Base-by-base conservation (phyloP, 2,329 filamentous ascomycete genomes). In the Botrytis porri region DNA sequence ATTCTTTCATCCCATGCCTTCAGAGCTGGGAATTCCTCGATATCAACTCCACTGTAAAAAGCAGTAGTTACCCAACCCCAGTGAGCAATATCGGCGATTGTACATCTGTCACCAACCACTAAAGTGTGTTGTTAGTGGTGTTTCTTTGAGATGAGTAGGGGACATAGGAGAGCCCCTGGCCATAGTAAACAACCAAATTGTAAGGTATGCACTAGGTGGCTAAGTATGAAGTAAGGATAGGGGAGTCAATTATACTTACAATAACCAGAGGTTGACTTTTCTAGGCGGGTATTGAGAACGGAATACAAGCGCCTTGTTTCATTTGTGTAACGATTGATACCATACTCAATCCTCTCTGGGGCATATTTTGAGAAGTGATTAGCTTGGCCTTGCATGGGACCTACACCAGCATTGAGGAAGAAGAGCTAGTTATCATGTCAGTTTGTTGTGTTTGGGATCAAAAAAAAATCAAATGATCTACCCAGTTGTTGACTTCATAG, bases 291-390 rank as follows among this genome's bases (percentile, higher is more conserved):
- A 79, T 97, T 90, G 74, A 97, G 84, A 32, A 94, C 91, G 69
- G 89, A 86, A 83, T 96, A 97, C 2, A 97, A 85, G 22, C 94
- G 90, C n/a, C 91, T 87, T 0, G 92, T 93, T 84, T 97, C 94
- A 80, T 93, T 96, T 80, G 86, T 84, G 83, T 97, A 97, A 65
- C 94, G 88, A 79, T 93, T 89, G 72, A 97, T 89, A 75, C 92
- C 93, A 81, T 97, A 97, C 79, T 90, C 85, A 78, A 97, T 95
- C 81, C 88, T 89, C 81, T 95, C 92, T 0, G 93, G 92, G 1
- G 94, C 93, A 79, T 97, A 97, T 72, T 93, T 88, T 65, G 84
- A 85, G 83, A 97, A 97, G 83, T 97, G 93, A 82, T 96, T 94
- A 70, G 93, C 88, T 82, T 97, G 93, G 62, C 88, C 91, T 80